Percentiles rank a stretch among this genome's conserved stretches.
Evolutionary conservation across 2,329 filamentous ascomycete species (phyloP).

Genomic region (Cladosporium sp.): DNA sequence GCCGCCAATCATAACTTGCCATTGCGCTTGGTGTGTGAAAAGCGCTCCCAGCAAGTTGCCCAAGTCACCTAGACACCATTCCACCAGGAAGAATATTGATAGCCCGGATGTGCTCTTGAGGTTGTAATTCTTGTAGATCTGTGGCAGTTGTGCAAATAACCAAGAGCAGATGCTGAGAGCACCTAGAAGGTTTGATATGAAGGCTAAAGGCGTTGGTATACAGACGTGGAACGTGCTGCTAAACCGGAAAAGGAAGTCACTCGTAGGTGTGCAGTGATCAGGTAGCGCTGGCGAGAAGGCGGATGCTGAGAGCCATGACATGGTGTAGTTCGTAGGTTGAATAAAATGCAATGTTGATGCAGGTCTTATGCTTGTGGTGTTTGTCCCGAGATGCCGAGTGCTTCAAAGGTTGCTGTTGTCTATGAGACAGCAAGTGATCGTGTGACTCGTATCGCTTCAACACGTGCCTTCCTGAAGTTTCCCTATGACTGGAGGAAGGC

Average conservation of each 20-base stretch:
- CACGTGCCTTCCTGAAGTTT: background rate
- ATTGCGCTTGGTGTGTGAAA: slow-evolving; percentile 60
- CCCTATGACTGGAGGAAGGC: background rate
- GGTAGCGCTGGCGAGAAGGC: slow-evolving; percentile 39
- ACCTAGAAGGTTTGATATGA: slow-evolving; percentile 58
- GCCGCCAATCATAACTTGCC: slow-evolving; percentile 61
- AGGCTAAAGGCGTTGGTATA: slow-evolving; percentile 59
- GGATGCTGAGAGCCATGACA: slow-evolving; percentile 10
- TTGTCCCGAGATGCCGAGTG: background rate
- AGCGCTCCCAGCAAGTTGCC: slow-evolving; percentile 61
- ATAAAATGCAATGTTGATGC: background rate
- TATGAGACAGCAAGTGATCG: background rate
- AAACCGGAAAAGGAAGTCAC: slow-evolving; percentile 52
- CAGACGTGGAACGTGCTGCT: slow-evolving; percentile 60
- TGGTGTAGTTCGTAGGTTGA: background rate
- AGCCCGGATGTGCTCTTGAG: slow-evolving; percentile 61
- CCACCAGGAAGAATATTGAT: slow-evolving; percentile 61
- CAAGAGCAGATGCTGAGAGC: slow-evolving; percentile 61
- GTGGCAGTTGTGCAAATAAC: slow-evolving; percentile 66
- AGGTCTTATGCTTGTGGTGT: too few species aligned
- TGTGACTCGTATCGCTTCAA: background rate
- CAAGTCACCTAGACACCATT: slow-evolving; percentile 63
- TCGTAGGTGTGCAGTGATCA: slow-evolving; percentile 57
- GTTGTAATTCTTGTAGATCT: slow-evolving; percentile 65
- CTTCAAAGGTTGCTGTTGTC: background rate